Conservation (phyloP, 1,284 basidiomycete species). For the Tilletiaria anomala region DNA sequence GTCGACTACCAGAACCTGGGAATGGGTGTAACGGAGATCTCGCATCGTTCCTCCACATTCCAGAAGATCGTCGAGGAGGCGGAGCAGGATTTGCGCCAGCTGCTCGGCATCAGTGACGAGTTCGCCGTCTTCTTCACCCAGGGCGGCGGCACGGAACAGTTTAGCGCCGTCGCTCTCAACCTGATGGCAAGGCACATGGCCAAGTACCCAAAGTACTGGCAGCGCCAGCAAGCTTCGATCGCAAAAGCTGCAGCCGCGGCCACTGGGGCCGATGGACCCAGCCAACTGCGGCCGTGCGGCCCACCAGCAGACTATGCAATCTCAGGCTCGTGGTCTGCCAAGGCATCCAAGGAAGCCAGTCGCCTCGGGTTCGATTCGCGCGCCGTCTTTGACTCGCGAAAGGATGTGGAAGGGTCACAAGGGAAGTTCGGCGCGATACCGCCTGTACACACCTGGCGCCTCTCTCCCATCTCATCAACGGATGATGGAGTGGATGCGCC, state of each 20-base stretch:
- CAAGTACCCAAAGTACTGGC: constrained; percentile 20
- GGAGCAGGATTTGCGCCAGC: constrained; percentile 25
- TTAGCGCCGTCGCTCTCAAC: constrained; percentile 34
- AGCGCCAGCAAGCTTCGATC: background rate
- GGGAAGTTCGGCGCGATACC: constrained; percentile 63
- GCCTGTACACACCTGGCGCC: constrained; percentile 55
- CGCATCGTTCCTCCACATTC: constrained; percentile 33
- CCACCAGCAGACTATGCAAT: constrained; percentile 36
- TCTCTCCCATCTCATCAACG: constrained; percentile 50
- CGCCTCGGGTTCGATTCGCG: constrained; percentile 24
- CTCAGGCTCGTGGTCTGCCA: constrained; percentile 33
- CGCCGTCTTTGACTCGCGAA: constrained; percentile 20
- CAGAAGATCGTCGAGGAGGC: constrained; percentile 28
- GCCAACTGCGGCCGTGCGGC: no score
- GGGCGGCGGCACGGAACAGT: constrained; percentile 38
- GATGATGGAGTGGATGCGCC: constrained; percentile 43
- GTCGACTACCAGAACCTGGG: constrained; percentile 31
- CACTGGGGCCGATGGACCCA: no score
- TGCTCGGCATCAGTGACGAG: constrained; percentile 25
- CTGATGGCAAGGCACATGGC: constrained; percentile 29
- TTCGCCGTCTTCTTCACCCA: constrained; percentile 35
- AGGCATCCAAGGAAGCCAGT: constrained; percentile 31
- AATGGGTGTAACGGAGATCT: constrained; percentile 37
- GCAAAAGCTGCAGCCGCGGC: background rate
- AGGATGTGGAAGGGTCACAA: constrained; percentile 13